Conservation (phyloP, 179 eudicot genomes). For the Spinacia oleracea region DNA sequence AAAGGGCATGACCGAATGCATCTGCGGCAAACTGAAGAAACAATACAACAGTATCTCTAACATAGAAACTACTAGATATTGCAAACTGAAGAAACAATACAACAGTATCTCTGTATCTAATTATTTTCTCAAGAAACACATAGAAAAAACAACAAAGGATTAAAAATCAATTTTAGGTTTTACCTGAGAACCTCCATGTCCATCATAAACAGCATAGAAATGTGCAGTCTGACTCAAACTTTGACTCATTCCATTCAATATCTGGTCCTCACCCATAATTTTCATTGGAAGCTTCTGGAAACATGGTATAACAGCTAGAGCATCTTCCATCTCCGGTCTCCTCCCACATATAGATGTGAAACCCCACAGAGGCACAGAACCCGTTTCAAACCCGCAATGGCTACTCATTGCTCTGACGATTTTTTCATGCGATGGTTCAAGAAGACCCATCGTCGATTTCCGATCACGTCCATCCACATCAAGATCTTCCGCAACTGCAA, state of each 20-base stretch:
- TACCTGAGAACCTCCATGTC: slow-evolving; percentile 74
- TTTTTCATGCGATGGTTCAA: slow-evolving; percentile 18
- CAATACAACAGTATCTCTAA: too few species aligned
- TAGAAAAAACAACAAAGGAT: not conserved
- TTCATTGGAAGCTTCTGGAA: slow-evolving; percentile 50
- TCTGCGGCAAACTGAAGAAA: not conserved
- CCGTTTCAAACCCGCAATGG: slow-evolving; percentile 14
- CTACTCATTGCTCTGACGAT: slow-evolving; percentile 23
- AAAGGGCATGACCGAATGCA: not conserved
- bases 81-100: not conserved
- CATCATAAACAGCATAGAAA: slow-evolving; percentile 69
- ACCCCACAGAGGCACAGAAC: slow-evolving; percentile 16
- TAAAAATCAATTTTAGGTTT: not conserved
- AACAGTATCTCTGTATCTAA: too few species aligned
- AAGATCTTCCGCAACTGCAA: slow-evolving; percentile 30
- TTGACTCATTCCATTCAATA: slow-evolving; percentile 36
- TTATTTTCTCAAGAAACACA: not conserved
- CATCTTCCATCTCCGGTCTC: slow-evolving; percentile 71
- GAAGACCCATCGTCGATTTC: slow-evolving; percentile 14
- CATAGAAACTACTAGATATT: too few species aligned
- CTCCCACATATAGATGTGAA: slow-evolving; percentile 32
- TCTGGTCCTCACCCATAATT: slow-evolving; percentile 36
- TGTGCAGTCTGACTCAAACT: slow-evolving; percentile 38
- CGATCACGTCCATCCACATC: slow-evolving; percentile 23
- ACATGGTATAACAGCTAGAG: slow-evolving; percentile 42